Evolutionary conservation across 352 stramenopile genomes (phyloP), one percentile per base, ranked within the genome.

Genomic region (Phytophthora aleatoria): DNA sequence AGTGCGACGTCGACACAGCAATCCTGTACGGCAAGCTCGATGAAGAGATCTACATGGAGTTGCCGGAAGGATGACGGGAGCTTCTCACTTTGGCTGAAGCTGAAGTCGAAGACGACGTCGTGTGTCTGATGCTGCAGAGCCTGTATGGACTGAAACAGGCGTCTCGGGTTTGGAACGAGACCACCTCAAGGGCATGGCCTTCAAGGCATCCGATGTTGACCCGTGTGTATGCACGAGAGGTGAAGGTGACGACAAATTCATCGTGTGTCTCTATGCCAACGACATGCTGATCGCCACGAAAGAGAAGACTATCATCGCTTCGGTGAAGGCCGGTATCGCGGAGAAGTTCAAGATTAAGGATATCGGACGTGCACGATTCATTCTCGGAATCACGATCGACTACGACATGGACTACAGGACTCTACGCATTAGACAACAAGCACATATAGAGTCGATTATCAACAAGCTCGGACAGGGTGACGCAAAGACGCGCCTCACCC

Each of bases 131-230:
- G 11, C 10, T 51, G 6, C 26, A 33, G 4, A 26, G 12, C 9
- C 7, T 51, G 1, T 51, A 51, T 10, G 45, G 13, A 24, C 39
- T 73, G 0, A 73, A 74, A 26, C 71, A 76, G 13, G 47, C 30
- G 1, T 53, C 30, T 33, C 27, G 47, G 6, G 47, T 42, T 4
- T 53, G 30, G 30, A 71, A 72, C 50, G 49, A 70, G 49, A 72
- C 59, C 41, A 57, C 1, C 59, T 73, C 44, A 52, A 63, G 43
- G 20, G 5, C 12, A 64, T 75, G 31, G 57, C 44, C 3, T 76
- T 73, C 31, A 55, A 43, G 42, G 27, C 52, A 13, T 50, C 38
- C 15, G 13, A 69, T 27, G 39, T 48, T 10, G 62, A 69, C 24
- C 35, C 56, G 7, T 72, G 62, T 27, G 16, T 69, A 5, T 64